Evolutionary conservation across 2,329 filamentous ascomycete species (phyloP).

Genomic region (Cercospora sp.): DNA sequence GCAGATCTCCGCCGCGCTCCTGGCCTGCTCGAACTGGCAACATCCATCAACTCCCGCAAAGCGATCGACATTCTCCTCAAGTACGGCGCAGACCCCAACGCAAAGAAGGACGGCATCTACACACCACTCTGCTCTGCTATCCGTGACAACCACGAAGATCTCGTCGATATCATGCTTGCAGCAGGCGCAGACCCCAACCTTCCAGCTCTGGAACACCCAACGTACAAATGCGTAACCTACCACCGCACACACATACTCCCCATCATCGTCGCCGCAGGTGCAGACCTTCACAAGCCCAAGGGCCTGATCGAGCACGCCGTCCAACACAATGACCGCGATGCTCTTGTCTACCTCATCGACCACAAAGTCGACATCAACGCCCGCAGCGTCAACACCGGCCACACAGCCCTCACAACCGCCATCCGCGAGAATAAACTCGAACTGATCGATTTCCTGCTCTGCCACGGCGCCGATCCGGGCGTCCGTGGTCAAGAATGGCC

Average conservation of each 20-base stretch:
- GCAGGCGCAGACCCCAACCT: conserved; percentile 56
- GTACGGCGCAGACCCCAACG: conserved; percentile 62
- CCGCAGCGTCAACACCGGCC: conserved; percentile 54
- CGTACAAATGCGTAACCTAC: conserved; percentile 69
- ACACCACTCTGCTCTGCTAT: conserved; percentile 69
- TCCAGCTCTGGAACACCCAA: conserved; percentile 63
- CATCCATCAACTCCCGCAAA: conserved; percentile 62
- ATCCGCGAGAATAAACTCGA: conserved; percentile 62
- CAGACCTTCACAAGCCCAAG: conserved; percentile 59
- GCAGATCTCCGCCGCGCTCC: conserved; percentile 61
- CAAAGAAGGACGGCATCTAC: conserved; percentile 64
- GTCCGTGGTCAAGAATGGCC: conserved; percentile 70
- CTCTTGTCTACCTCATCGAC: conserved; percentile 61
- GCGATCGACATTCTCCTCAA: conserved; percentile 63
- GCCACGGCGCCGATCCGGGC: conserved; percentile 62
- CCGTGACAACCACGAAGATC: conserved; percentile 64
- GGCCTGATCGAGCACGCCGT: conserved; percentile 68
- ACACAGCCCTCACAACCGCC: conserved; percentile 65
- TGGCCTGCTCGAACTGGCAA: conserved; percentile 67
- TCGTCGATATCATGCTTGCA: conserved; percentile 60
- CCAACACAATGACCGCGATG: conserved; percentile 61
- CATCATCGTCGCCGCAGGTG: conserved; percentile 61
- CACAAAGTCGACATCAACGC: conserved; percentile 63
- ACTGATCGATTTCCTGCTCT: conserved; percentile 60
- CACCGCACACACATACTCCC: conserved; percentile 63